Evolutionary conservation across 768 basidiomycete species (phyloP).

Genomic region (Inosperma sp.): DNA sequence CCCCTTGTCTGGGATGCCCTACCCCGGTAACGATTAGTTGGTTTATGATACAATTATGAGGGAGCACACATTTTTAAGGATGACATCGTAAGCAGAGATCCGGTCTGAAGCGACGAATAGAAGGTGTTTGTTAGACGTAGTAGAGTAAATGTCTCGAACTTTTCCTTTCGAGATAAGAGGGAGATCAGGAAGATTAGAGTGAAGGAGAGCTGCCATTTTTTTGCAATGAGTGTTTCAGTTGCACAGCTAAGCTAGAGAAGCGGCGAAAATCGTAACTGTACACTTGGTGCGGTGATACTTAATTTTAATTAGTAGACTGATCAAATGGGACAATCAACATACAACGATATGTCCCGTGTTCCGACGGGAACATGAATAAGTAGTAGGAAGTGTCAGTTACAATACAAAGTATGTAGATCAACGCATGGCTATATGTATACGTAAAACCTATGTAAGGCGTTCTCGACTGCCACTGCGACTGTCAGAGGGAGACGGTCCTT

Average conservation of each 20-base stretch:
- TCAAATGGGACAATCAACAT: no score
- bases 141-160: conserved; percentile 91
- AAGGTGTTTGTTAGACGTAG: conserved; percentile 63
- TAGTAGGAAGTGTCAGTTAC: not conserved
- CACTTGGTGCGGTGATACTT: no score
- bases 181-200: conserved; percentile 57
- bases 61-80: conserved; percentile 82
- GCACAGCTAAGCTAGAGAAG: not conserved
- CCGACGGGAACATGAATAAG: no score
- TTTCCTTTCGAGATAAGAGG: conserved; percentile 83
- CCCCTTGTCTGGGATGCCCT: conserved; percentile 97
- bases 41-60: not conserved
- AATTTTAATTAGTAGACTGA: no score
- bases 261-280: not conserved
- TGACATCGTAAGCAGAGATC: conserved; percentile 95
- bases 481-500: conserved; percentile 11
- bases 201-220: conserved; percentile 38
- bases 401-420: not conserved
- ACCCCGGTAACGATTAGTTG: conserved; percentile 4
- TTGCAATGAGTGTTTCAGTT: not conserved
- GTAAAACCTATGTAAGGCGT: conserved; percentile 10
- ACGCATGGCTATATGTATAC: not conserved
- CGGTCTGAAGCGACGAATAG: conserved; percentile 95
- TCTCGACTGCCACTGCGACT: conserved; percentile 17
- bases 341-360: no score